Evolutionary conservation across 1,139 yeast species (phyloP).

Genomic region (Suhomyces bolitotheri): DNA sequence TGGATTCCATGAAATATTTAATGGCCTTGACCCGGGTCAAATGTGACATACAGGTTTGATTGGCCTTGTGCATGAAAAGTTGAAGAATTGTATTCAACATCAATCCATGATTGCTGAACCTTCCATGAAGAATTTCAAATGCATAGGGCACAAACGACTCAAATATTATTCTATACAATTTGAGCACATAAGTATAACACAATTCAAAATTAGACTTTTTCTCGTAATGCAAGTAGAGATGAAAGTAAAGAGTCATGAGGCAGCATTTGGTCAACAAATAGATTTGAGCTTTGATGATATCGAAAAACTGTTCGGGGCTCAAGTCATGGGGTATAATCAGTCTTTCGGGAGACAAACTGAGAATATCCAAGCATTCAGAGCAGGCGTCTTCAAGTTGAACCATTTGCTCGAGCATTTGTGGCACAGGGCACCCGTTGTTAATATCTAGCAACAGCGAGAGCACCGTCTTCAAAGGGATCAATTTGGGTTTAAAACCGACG

Average conservation of each 20-base stretch:
- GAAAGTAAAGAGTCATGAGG: slow-evolving; percentile 21
- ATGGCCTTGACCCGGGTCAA: slow-evolving; percentile 25
- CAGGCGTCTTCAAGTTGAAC: slow-evolving; percentile 22
- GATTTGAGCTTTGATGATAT: slow-evolving; percentile 12
- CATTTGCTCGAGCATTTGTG: slow-evolving; percentile 23
- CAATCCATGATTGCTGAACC: slow-evolving; percentile 25
- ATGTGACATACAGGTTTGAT: slow-evolving; percentile 26
- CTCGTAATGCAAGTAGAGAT: slow-evolving; percentile 31
- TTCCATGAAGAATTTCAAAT: slow-evolving; percentile 25
- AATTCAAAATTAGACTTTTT: slow-evolving; percentile 21
- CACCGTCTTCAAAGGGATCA: slow-evolving; percentile 13
- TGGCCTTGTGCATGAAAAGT: slow-evolving; percentile 27
- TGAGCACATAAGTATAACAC: slow-evolving; percentile 32
- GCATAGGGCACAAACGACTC: slow-evolving; percentile 26
- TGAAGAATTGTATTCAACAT: slow-evolving; percentile 28
- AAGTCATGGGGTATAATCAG: slow-evolving; percentile 8
- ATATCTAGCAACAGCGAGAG: slow-evolving; percentile 19
- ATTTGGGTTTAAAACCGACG: slow-evolving; percentile 9
- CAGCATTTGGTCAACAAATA: slow-evolving; percentile 19
- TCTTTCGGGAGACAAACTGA: slow-evolving; percentile 3
- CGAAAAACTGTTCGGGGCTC: slow-evolving; percentile 8
- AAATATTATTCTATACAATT: slow-evolving; percentile 18
- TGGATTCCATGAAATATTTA: slow-evolving; percentile 17
- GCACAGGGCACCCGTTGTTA: slow-evolving; percentile 25
- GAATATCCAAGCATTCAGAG: slow-evolving; percentile 1